These are phyloP conservation scores for Echium plantagineum DNA, from an alignment of 257 asterid genomes.

Conservation along the genomic window DNA sequence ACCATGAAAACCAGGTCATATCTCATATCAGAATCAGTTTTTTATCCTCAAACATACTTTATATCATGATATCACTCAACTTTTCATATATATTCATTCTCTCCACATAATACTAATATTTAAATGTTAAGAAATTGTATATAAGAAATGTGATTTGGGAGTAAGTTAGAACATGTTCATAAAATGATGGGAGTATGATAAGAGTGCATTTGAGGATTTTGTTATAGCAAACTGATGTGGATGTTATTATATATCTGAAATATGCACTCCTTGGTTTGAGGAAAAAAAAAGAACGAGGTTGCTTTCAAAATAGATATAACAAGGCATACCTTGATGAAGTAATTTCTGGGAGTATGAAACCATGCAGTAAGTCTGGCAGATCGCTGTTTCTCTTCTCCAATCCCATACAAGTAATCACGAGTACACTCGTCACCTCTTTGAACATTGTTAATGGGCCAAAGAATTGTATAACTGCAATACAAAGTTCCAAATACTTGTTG, in stretches of 20 bases:
- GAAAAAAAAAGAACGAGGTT: not conserved
- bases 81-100: too few relatives aligned
- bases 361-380: constrained; percentile 97
- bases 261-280: not conserved
- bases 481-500: constrained; percentile 10
- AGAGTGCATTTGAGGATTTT: too few relatives aligned
- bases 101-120: too few relatives aligned
- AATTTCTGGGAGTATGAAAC: constrained; percentile 85
- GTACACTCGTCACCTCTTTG: constrained; percentile 78
- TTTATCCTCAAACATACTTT: too few relatives aligned
- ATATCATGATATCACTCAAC: too few relatives aligned
- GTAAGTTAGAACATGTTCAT: too few relatives aligned
- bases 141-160: too few relatives aligned
- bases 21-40: too few relatives aligned
- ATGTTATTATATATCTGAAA: not conserved
- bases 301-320: not conserved
- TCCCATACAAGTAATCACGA: constrained; percentile 74
- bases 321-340: constrained; percentile 57
- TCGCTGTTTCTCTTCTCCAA: constrained; percentile 87
- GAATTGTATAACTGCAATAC: constrained; percentile 62
- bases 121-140: too few relatives aligned
- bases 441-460: constrained; percentile 64
- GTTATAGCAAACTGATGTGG: too few relatives aligned
- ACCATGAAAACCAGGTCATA: too few relatives aligned
- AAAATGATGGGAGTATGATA: too few relatives aligned